phyloP scores from a whole-genome alignment of 495 filamentous ascomycete species.

The Lophiostoma macrostomum region DNA sequence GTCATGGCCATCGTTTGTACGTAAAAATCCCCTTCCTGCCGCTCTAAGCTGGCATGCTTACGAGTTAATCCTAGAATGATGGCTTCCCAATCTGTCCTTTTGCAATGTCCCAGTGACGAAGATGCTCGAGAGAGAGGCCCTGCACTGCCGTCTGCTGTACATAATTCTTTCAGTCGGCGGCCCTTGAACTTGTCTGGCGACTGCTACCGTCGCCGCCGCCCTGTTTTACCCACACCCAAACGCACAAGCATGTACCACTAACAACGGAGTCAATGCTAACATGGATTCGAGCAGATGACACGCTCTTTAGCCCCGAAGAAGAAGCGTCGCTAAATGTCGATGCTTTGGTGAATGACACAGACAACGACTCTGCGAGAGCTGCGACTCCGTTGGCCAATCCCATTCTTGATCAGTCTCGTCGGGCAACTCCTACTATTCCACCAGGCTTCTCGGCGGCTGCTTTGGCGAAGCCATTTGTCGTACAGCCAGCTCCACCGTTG shows the following conservation, averaged over 20 bases:
- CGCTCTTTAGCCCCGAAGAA: slow-evolving; percentile 57
- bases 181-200: not conserved
- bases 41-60: slow-evolving; percentile 33
- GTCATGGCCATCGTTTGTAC: slow-evolving; percentile 42
- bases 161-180: slow-evolving; percentile 14
- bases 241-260: slow-evolving; percentile 25
- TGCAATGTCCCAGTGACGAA: slow-evolving; percentile 31
- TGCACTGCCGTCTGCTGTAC: slow-evolving; percentile 20
- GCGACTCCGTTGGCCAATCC: slow-evolving; percentile 47
- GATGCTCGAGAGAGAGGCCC: slow-evolving; percentile 22
- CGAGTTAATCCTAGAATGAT: slow-evolving; percentile 35
- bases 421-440: slow-evolving; percentile 59
- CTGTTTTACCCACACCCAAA: slow-evolving; percentile 11
- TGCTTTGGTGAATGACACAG: slow-evolving; percentile 53
- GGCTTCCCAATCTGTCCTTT: slow-evolving; percentile 26
- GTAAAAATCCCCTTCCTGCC: slow-evolving; percentile 40
- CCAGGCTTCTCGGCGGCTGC: slow-evolving; percentile 63
- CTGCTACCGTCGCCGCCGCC: not conserved
- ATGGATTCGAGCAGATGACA: slow-evolving; percentile 42
- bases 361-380: slow-evolving; percentile 20
- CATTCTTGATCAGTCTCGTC: slow-evolving; percentile 40
- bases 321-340: slow-evolving; percentile 55
- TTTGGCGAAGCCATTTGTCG: slow-evolving; percentile 33
- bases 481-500: slow-evolving; percentile 11
- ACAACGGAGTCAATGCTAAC: too few relatives aligned